phyloP scores from a whole-genome alignment of 164 flowering plant species.

The Santalum album region DNA sequence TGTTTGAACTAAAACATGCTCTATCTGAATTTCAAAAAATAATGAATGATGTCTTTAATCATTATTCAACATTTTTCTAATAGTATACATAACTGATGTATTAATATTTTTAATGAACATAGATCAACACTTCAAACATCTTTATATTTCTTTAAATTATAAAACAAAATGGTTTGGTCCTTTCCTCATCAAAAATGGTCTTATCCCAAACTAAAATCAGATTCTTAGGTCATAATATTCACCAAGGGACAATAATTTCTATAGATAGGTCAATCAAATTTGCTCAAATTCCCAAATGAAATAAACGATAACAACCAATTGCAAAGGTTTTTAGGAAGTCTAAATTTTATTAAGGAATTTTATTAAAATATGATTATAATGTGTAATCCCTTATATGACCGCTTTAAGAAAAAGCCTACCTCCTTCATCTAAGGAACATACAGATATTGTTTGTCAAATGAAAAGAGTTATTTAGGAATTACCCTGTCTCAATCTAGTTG shows the following conservation, averaged over 20 bases:
- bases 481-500: neutral
- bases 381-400: neutral
- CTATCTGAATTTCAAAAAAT: too few species aligned
- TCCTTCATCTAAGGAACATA: neutral
- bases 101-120: too few species aligned
- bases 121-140: neutral
- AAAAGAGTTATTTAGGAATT: neutral
- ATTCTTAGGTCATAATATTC: neutral
- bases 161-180: neutral
- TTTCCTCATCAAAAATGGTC: neutral
- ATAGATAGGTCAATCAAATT: neutral
- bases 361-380: neutral
- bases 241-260: neutral
- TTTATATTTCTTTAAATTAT: neutral
- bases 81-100: too few species aligned
- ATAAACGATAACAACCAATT: neutral
- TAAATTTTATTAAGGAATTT: neutral
- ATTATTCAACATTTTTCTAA: too few species aligned
- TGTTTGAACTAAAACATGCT: too few species aligned
- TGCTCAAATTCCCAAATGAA: too few species aligned
- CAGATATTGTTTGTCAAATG: neutral
- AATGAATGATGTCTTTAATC: too few species aligned
- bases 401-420: neutral
- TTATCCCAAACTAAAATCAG: neutral
- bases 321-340: neutral